A percentile compares a stretch with the other conserved stretches of the same genome.
phyloP scores from a whole-genome alignment of 306 rosid genomes.

The Citrullus mucosospermus region DNA sequence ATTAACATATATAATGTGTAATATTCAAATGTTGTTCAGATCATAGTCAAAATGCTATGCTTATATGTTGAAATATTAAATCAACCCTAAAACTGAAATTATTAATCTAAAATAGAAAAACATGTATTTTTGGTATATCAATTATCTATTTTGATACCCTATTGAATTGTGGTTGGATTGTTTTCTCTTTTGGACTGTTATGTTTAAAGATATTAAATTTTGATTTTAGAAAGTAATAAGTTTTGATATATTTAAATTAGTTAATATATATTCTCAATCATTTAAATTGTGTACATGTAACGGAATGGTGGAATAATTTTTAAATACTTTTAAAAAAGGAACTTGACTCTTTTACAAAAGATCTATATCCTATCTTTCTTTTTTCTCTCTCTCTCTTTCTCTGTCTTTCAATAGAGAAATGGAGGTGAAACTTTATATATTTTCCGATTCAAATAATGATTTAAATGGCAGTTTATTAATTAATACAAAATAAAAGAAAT shows the following conservation, averaged over 20 bases:
- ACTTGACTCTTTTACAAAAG: not conserved
- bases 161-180: not conserved
- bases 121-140: not conserved
- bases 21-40: too few relatives aligned
- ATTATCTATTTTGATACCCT: not conserved
- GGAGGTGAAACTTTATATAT: not conserved
- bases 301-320: not conserved
- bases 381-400: not conserved
- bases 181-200: too few relatives aligned
- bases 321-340: not conserved
- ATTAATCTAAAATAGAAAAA: not conserved
- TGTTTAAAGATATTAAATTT: not conserved
- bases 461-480: not conserved
- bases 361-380: not conserved
- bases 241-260: not conserved
- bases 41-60: too few relatives aligned
- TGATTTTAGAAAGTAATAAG: too few relatives aligned
- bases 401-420: not conserved
- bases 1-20: too few relatives aligned
- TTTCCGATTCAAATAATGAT: not conserved
- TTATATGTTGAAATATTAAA: too few relatives aligned
- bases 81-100: too few relatives aligned
- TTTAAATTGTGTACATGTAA: not conserved
- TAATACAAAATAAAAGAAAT: not conserved
- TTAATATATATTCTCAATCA: not conserved